Evolutionary conservation across 2,329 filamentous ascomycete genomes (phyloP).

Genomic region (Lachnellula arida): DNA sequence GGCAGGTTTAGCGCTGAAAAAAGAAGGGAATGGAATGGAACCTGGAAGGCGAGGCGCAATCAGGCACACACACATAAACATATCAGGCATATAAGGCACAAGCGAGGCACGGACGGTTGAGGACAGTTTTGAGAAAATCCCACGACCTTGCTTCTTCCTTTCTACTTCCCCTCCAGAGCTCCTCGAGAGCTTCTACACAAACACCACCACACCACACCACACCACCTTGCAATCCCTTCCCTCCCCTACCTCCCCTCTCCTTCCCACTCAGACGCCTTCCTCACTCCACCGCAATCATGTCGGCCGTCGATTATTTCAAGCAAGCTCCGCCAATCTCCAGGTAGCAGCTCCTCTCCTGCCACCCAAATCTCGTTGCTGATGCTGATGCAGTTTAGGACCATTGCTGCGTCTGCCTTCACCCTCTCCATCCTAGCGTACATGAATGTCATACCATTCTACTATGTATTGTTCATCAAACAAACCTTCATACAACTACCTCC

Average conservation of each 20-base stretch:
- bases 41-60: too few species aligned
- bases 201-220: conserved; percentile 7
- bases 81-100: too few species aligned
- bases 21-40: too few species aligned
- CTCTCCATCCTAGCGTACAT: conserved; percentile 56
- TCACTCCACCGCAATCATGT: conserved; percentile 22
- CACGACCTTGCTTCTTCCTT: neutral
- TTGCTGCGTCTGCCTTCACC: conserved; percentile 55
- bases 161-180: neutral
- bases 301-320: conserved; percentile 58
- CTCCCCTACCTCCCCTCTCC: conserved; percentile 5
- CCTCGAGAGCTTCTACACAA: neutral
- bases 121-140: too few species aligned
- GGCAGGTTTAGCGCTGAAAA: too few species aligned
- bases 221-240: conserved; percentile 6
- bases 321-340: conserved; percentile 61
- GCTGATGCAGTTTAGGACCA: conserved; percentile 51
- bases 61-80: too few species aligned
- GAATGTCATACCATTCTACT: conserved; percentile 43
- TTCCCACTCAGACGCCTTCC: neutral
- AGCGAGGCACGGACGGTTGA: too few species aligned
- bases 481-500: conserved; percentile 46
- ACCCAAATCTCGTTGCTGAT: conserved; percentile 36
- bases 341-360: conserved; percentile 35
- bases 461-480: conserved; percentile 46